These are phyloP conservation scores for Paulownia fortunei DNA, from an alignment of 257 asterid genomes.

Conservation along the genomic window DNA sequence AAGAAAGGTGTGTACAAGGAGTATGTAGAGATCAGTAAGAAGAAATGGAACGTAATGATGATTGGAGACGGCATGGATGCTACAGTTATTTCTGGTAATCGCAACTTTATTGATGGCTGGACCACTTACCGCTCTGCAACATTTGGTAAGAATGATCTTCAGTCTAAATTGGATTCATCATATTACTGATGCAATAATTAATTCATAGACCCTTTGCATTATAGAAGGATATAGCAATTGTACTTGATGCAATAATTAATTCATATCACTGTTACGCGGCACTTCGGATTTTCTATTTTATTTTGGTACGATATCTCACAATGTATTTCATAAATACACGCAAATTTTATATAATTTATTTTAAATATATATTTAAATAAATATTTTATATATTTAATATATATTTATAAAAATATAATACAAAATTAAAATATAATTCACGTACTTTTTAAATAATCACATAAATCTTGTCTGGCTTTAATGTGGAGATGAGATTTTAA, in stretches of 20 bases:
- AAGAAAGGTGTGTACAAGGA: constrained; percentile 67
- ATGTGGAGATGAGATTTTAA: background rate
- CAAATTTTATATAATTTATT: too few species aligned
- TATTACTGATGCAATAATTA: background rate
- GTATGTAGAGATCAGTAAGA: constrained; percentile 60
- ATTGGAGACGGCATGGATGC: constrained; percentile 70
- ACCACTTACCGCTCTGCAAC: constrained; percentile 75
- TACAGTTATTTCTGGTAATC: constrained; percentile 66
- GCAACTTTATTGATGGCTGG: constrained; percentile 62
- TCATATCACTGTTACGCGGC: too few species aligned
- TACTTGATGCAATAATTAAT: too few species aligned
- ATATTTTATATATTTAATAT: too few species aligned
- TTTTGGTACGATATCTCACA: too few species aligned
- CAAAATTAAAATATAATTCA: too few species aligned
- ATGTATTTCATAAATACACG: too few species aligned
- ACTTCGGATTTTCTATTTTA: too few species aligned
- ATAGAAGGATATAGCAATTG: background rate
- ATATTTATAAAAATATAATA: too few species aligned
- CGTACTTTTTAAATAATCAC: background rate
- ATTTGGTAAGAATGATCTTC: constrained; percentile 53
- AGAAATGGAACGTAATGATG: constrained; percentile 69
- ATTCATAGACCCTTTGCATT: background rate
- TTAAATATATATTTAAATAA: too few species aligned
- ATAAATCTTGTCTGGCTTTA: background rate
- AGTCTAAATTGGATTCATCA: background rate